These are phyloP conservation scores for Psilocybe cubensis DNA, from an alignment of 768 basidiomycete genomes.

Conservation along the genomic window DNA sequence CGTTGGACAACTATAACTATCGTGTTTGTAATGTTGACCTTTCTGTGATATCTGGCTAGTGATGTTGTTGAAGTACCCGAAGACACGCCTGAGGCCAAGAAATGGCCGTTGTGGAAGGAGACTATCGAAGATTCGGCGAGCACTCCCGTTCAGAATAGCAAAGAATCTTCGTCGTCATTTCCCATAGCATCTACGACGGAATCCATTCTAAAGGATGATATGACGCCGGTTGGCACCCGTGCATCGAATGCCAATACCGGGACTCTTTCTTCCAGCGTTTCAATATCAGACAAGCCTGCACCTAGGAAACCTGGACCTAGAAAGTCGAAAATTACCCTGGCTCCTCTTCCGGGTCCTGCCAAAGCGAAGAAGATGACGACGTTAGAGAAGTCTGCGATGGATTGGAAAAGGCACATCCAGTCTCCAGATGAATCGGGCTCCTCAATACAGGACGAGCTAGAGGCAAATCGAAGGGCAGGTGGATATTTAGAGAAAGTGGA, in stretches of 20 bases:
- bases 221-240: neutral
- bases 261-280: neutral
- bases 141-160: neutral
- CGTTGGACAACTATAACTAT: constrained; percentile 26
- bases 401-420: constrained; percentile 75
- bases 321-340: constrained; percentile 62
- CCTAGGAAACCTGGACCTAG: constrained; percentile 27
- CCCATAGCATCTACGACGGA: neutral
- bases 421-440: constrained; percentile 38
- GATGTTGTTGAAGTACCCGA: constrained; percentile 76
- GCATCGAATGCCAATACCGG: neutral
- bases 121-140: constrained; percentile 14
- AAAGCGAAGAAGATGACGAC: constrained; percentile 82
- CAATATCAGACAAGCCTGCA: neutral
- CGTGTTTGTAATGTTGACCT: constrained; percentile 8
- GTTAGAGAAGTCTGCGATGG: constrained; percentile 85
- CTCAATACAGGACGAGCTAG: constrained; percentile 67
- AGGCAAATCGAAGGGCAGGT: constrained; percentile 71
- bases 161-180: constrained; percentile 1
- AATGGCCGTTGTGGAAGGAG: constrained; percentile 64
- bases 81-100: constrained; percentile 73
- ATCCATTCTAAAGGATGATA: neutral
- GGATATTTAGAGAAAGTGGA: constrained; percentile 88
- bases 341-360: constrained; percentile 50
- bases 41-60: constrained; percentile 38